Percentiles rank a stretch among this genome's conserved stretches.
Evolutionary conservation across 495 filamentous ascomycete genomes (phyloP).

Genomic region (Neurospora terricola): DNA sequence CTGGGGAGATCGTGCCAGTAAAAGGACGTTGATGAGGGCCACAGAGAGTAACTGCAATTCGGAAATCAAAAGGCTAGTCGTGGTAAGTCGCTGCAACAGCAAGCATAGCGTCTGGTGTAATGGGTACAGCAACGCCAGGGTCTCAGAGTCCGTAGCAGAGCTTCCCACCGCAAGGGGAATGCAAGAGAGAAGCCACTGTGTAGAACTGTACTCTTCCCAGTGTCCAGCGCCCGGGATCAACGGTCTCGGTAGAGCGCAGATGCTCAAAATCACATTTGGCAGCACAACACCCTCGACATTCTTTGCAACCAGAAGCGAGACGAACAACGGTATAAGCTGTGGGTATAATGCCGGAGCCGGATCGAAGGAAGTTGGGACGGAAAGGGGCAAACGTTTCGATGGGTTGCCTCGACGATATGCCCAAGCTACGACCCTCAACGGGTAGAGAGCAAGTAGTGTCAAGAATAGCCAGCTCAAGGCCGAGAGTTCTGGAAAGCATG

Average conservation of each 20-base stretch:
- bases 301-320: conserved; percentile 65
- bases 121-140: conserved; percentile 63
- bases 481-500: conserved; percentile 18
- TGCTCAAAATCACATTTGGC: conserved; percentile 69
- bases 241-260: conserved; percentile 64
- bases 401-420: conserved; percentile 28
- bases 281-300: conserved; percentile 47
- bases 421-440: conserved; percentile 35
- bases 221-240: conserved; percentile 54
- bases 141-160: conserved; percentile 36
- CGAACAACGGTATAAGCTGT: conserved; percentile 59
- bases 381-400: conserved; percentile 29
- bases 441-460: conserved; percentile 32
- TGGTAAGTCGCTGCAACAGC: conserved; percentile 67
- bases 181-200: conserved; percentile 66
- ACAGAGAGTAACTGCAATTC: conserved; percentile 81
- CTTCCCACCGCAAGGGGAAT: conserved; percentile 37
- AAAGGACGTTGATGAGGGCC: conserved; percentile 69
- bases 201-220: conserved; percentile 44
- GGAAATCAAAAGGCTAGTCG: conserved; percentile 73
- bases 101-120: conserved; percentile 74
- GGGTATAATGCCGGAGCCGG: conserved; percentile 89
- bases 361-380: conserved; percentile 67
- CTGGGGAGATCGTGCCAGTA: conserved; percentile 75
- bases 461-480: conserved; percentile 10